Evolutionary conservation across 2,329 filamentous ascomycete genomes (phyloP), one percentile per base, ranked within the genome.

Genomic region (Colletotrichum incanum): DNA sequence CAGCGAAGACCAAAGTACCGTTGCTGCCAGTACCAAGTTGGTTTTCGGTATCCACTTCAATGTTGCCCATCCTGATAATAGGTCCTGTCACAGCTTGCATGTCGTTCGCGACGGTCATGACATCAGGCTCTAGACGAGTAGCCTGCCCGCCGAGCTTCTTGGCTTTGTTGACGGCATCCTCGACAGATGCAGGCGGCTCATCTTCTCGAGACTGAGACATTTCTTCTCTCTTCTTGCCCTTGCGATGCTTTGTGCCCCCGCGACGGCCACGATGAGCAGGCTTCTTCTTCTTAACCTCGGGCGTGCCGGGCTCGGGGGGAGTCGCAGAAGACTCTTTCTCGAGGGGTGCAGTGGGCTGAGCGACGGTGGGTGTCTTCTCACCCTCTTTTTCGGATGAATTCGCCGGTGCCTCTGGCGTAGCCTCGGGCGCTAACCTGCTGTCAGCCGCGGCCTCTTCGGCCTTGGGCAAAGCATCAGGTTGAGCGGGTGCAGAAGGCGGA

Each of bases 1-100:
- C 96, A 60, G 94, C 93, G 81, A 96, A 98, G 0, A 99, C 96
- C 65, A 97, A 91, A 0, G 96, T 99, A n/a, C 96, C 96, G 79
- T 98, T 97, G 81, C 96, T 98, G 66, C 96, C 96, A 71, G 94
- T 92, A 28, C 91, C 91, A 39, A 93, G 85, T 74, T 92, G 88
- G 76, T 88, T 85, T 56, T 91, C 88, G 55, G 88, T 88, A 74
- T 92, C 87, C 64, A 93, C 90, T 76, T 91, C 88, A 1, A 93
- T 87, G 67, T 88, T 90, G 39, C 89, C 90, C 79, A 93, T 90
- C 65, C 86, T 88, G 75, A 92, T 85, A 60, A 89, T 87, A 5
- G 89, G 86, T 0, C 88, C 88, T 1, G 88, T 89, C 7, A 92
- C 86, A 61, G 91, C 88, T 72, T 89, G 85, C 79, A 91, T 85